Conservation (phyloP, 495 filamentous ascomycete genomes). For the Daldinia decipiens region DNA sequence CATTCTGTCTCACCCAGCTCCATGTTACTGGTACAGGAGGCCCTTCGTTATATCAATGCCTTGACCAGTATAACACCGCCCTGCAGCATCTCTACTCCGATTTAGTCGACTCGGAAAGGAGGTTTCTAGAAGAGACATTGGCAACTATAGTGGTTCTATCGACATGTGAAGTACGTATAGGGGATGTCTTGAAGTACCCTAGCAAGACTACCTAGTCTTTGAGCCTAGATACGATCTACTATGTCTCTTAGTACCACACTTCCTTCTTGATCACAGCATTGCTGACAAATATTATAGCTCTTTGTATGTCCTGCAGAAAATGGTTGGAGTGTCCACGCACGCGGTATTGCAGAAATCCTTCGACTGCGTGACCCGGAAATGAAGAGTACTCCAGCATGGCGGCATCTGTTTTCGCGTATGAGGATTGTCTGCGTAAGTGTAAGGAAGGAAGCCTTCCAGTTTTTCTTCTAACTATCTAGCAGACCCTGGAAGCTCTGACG, state of each 20-base stretch:
- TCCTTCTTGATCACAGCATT: neutral
- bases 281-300: constrained; percentile 15
- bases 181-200: neutral
- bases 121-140: constrained; percentile 29
- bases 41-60: constrained; percentile 29
- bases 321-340: constrained; percentile 32
- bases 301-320: constrained; percentile 27
- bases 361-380: constrained; percentile 24
- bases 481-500: constrained; percentile 31
- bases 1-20: constrained; percentile 31
- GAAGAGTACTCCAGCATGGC: constrained; percentile 29
- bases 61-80: constrained; percentile 33
- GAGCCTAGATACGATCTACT: neutral
- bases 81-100: constrained; percentile 27
- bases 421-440: constrained; percentile 29
- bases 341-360: constrained; percentile 26
- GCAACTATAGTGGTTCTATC: constrained; percentile 30
- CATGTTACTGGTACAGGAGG: constrained; percentile 23
- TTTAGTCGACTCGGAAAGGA: constrained; percentile 20
- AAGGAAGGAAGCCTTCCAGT: neutral
- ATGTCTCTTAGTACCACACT: neutral
- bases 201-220: neutral
- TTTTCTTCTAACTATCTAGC: constrained; percentile 14
- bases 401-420: constrained; percentile 34
- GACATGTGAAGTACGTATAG: constrained; percentile 28